A percentile compares a stretch with the other conserved stretches of the same genome.
Conservation (phyloP, 2,329 filamentous ascomycete genomes). For the Nothomitra cinnamomea region DNA sequence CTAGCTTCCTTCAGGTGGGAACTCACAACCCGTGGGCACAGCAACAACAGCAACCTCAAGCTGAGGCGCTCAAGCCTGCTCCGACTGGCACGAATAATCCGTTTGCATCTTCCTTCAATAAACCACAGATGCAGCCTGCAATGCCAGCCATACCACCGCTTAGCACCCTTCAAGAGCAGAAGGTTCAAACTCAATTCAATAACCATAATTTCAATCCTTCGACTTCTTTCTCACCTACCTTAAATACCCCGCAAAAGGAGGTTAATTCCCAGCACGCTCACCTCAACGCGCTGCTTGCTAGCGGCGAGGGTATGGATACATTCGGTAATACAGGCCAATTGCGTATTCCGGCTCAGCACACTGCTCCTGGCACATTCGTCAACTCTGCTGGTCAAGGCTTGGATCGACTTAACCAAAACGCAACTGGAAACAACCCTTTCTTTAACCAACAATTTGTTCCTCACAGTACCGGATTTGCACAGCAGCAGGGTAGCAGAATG, state of each 20-base stretch:
- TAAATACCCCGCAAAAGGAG: slow-evolving; percentile 16
- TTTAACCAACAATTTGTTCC: slow-evolving; percentile 55
- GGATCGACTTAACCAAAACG: slow-evolving; percentile 46
- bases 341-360: slow-evolving; percentile 91
- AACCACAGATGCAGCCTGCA: slow-evolving; percentile 31
- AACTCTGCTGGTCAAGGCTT: slow-evolving; percentile 83
- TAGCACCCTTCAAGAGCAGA: slow-evolving; percentile 65
- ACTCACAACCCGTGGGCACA: slow-evolving; percentile 88
- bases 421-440: slow-evolving; percentile 80
- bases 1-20: slow-evolving; percentile 52
- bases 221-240: neutral
- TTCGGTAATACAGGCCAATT: slow-evolving; percentile 95
- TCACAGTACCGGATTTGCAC: slow-evolving; percentile 19
- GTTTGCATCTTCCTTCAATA: slow-evolving; percentile 58
- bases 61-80: slow-evolving; percentile 52
- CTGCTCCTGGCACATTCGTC: slow-evolving; percentile 86
- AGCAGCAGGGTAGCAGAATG: slow-evolving; percentile 2
- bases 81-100: slow-evolving; percentile 96
- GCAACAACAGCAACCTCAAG: slow-evolving; percentile 36
- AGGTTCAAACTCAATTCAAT: slow-evolving; percentile 41
- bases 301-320: slow-evolving; percentile 86
- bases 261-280: slow-evolving; percentile 46
- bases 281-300: slow-evolving; percentile 72
- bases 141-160: slow-evolving; percentile 46
- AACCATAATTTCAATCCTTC: slow-evolving; percentile 28